These are phyloP conservation scores for Phytophthora boehmeriae DNA, from an alignment of 352 stramenopile genomes.

Conservation along the genomic window DNA sequence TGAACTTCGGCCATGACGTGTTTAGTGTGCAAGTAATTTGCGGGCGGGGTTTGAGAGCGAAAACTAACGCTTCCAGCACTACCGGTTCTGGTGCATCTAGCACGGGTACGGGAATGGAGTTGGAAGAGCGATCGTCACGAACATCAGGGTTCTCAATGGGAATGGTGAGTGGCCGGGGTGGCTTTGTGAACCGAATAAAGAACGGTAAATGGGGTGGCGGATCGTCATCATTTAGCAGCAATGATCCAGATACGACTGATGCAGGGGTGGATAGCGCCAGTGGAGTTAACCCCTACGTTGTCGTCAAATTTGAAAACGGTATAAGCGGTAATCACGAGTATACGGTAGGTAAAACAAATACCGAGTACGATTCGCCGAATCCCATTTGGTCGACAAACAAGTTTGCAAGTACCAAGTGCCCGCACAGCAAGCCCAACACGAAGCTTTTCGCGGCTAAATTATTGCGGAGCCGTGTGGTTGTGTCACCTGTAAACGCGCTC, in stretches of 20 bases:
- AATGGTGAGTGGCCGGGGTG: slow-evolving; percentile 40
- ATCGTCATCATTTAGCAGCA: slow-evolving; percentile 30
- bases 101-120: slow-evolving; percentile 28
- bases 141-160: slow-evolving; percentile 63
- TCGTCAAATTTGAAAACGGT: slow-evolving; percentile 72
- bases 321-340: slow-evolving; percentile 55
- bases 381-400: slow-evolving; percentile 83
- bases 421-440: slow-evolving; percentile 66
- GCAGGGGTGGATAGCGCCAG: slow-evolving; percentile 22
- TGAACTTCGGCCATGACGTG: slow-evolving; percentile 79
- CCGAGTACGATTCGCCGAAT: slow-evolving; percentile 75
- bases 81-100: slow-evolving; percentile 7
- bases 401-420: slow-evolving; percentile 50
- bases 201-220: slow-evolving; percentile 58
- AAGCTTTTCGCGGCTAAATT: slow-evolving; percentile 63
- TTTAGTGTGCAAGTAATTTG: slow-evolving; percentile 78
- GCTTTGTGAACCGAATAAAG: slow-evolving; percentile 79
- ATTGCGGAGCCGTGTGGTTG: slow-evolving; percentile 63
- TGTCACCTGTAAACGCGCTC: slow-evolving; percentile 68
- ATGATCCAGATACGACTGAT: slow-evolving; percentile 26
- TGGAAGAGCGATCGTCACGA: slow-evolving; percentile 26
- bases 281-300: slow-evolving; percentile 66
- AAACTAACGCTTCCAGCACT: slow-evolving; percentile 13
- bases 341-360: slow-evolving; percentile 84
- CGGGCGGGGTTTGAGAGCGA: slow-evolving; percentile 50